phyloP scores from a whole-genome alignment of 1,284 basidiomycete genomes.

The Apiotrichum gamsii region DNA sequence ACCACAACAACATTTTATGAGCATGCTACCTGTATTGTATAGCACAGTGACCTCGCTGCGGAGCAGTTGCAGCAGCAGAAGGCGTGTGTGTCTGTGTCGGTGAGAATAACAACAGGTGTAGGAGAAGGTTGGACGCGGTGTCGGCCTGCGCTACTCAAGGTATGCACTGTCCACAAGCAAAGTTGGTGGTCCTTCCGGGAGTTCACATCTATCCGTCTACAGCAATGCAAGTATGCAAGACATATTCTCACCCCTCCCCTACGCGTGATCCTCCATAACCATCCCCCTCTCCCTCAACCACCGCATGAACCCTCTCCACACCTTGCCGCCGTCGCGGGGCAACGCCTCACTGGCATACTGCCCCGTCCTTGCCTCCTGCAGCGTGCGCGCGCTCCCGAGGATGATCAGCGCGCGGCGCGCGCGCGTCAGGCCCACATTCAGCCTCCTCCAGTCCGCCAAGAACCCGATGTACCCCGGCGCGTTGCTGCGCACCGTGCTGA shows the following conservation, averaged over 20 bases:
- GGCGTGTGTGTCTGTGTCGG: too few species aligned
- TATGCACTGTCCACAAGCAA: too few species aligned
- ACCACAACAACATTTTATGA: too few species aligned
- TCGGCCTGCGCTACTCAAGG: too few species aligned
- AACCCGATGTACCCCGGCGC: conserved; percentile 70
- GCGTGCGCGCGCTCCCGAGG: conserved; percentile 66
- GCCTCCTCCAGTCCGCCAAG: conserved; percentile 73
- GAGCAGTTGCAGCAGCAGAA: too few species aligned
- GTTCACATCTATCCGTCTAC: too few species aligned
- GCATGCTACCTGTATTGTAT: too few species aligned
- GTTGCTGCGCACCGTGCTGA: conserved; percentile 83
- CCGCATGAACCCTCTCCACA: conserved; percentile 38
- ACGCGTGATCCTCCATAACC: conserved; percentile 23
- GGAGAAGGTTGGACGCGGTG: too few species aligned
- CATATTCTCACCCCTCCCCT: not conserved
- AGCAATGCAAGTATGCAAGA: not conserved
- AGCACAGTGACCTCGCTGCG: too few species aligned
- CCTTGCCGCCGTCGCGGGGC: conserved; percentile 32
- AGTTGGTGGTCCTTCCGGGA: too few species aligned
- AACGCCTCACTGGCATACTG: conserved; percentile 18
- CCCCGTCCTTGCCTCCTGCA: conserved; percentile 47
- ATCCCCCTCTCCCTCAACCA: conserved; percentile 24
- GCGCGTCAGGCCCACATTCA: conserved; percentile 83
- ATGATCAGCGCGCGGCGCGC: conserved; percentile 77
- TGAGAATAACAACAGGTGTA: too few species aligned